A percentile compares a stretch with the other conserved stretches of the same genome.
These are phyloP conservation scores for Paracamarosporium sp. DNA, from an alignment of 2,329 filamentous ascomycete genomes.

Conservation along the genomic window DNA sequence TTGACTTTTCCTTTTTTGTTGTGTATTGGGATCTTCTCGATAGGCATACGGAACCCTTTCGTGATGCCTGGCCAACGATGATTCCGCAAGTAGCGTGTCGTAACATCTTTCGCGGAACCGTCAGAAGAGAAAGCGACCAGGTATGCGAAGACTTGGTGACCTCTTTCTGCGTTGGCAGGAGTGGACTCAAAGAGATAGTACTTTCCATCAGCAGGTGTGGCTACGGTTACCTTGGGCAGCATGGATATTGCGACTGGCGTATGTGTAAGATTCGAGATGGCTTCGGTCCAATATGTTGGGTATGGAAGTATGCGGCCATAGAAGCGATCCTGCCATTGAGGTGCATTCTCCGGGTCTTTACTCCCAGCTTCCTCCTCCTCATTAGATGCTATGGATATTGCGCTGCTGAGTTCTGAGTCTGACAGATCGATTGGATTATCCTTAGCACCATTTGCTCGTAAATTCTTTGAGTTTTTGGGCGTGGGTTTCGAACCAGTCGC, in stretches of 20 bases:
- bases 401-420: conserved; percentile 56
- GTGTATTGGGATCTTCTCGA: conserved; percentile 82
- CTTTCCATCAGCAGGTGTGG: conserved; percentile 72
- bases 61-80: conserved; percentile 86
- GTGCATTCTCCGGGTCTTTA: conserved; percentile 52
- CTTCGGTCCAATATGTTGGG: conserved; percentile 93
- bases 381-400: conserved; percentile 53
- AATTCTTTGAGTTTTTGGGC: conserved; percentile 10
- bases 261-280: conserved; percentile 80
- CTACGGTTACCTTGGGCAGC: conserved; percentile 53
- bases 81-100: conserved; percentile 84
- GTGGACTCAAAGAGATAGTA: conserved; percentile 73
- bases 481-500: background rate
- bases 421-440: conserved; percentile 53
- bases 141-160: conserved; percentile 90
- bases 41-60: conserved; percentile 79
- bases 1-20: conserved; percentile 79
- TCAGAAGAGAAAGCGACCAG: conserved; percentile 83
- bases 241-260: conserved; percentile 82
- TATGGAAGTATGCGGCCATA: conserved; percentile 81
- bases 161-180: conserved; percentile 82
- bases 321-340: conserved; percentile 48
- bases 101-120: conserved; percentile 93
- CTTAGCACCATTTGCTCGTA: conserved; percentile 28
- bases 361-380: conserved; percentile 59